Base-by-base conservation (phyloP, 1,284 basidiomycete genomes). In the Neotropicomus parvogracilis region DNA sequence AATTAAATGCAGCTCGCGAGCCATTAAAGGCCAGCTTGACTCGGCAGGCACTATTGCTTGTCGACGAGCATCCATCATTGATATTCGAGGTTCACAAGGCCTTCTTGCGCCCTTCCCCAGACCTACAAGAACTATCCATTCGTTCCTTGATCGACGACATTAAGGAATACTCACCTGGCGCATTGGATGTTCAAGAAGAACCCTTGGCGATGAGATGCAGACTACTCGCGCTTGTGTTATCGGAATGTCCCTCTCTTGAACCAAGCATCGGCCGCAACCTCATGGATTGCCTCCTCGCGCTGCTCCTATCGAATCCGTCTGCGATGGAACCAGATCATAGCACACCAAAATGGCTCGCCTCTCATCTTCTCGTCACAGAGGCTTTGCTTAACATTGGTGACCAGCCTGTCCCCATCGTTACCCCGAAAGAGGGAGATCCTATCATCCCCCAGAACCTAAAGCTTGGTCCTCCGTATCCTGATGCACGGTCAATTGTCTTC, bases 41-140 rank as follows among this genome's bases (percentile, higher is more conserved):
- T 33, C 72, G 75, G 24, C 81, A 81, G 33, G 83, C 90, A 0
- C 72, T 99, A 36, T 71, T 75, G 11, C 75, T 99, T 24, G 85
- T 95, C 39, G 95, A 98, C 62, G 81, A 88, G 53, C 88, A 94
- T 58, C 83, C 88, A 8, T 84, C 86, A 6, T 78, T 97, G 37
- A 85, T 97, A 40, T 97, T 97, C 62, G 94, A 97, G 61, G 79
- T 97, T 41, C 85, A 89, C 58, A 77, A 78, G 27, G 86, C 88
- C 11, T 92, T 95, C 67, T 77, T 86, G 45, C 81, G 83, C 21
- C 72, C 79, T 2, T 70, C 74, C 35, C 79, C 77, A 40, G 75
- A 74, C 27, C 78, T 83, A 57, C 83, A 85, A 55, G 72, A 77
- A 32, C 69, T 81, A 54, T 79, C 83, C 12, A 75, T 88, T 39